Evolutionary conservation across 2,329 filamentous ascomycete genomes (phyloP).

Genomic region (Arachnomyces sp.): DNA sequence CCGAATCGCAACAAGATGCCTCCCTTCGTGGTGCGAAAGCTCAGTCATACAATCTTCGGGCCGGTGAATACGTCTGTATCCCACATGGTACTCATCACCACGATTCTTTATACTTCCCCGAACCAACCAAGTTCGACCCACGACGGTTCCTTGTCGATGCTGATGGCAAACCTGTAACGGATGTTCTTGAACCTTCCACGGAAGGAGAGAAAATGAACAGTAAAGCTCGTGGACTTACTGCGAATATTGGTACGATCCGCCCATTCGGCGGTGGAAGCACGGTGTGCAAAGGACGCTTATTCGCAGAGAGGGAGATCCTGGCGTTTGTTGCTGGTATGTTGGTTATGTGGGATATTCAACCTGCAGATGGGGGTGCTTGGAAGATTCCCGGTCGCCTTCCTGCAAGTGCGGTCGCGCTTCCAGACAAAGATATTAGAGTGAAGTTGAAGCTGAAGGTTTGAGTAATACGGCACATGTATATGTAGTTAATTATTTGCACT

Average conservation of each 20-base stretch:
- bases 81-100: slow-evolving; percentile 38
- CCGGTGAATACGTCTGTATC: slow-evolving; percentile 37
- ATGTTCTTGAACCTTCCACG: slow-evolving; percentile 11
- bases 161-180: slow-evolving; percentile 27
- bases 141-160: slow-evolving; percentile 39
- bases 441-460: slow-evolving; percentile 40
- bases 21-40: slow-evolving; percentile 19
- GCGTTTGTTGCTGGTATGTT: slow-evolving; percentile 46
- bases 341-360: slow-evolving; percentile 49
- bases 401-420: slow-evolving; percentile 43
- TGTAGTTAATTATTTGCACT: too few species aligned
- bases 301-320: slow-evolving; percentile 44
- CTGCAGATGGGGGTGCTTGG: slow-evolving; percentile 39
- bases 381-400: slow-evolving; percentile 43
- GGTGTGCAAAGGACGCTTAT: slow-evolving; percentile 41
- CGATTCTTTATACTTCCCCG: slow-evolving; percentile 32
- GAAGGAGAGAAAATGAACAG: slow-evolving; percentile 2
- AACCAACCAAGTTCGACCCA: slow-evolving; percentile 37
- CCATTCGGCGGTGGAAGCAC: slow-evolving; percentile 41
- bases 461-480: not conserved
- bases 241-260: slow-evolving; percentile 36
- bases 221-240: slow-evolving; percentile 10
- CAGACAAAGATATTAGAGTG: slow-evolving; percentile 46
- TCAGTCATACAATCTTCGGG: slow-evolving; percentile 32
- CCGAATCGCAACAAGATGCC: slow-evolving; percentile 33